Conservation (phyloP, 108 stramenopile species). For the Pseudonitzschia multiseries region DNA sequence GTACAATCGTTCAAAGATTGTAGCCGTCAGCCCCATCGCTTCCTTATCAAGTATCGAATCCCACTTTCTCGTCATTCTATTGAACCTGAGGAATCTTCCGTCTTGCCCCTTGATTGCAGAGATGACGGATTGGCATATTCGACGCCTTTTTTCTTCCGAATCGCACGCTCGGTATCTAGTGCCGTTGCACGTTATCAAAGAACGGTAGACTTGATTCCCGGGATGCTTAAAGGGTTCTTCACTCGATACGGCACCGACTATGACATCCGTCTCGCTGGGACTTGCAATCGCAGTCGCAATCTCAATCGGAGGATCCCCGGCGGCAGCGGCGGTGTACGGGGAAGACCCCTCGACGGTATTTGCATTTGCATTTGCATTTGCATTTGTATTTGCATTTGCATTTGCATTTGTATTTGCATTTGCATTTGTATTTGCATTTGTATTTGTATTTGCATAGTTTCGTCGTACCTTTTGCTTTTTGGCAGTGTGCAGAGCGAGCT, state of each 20-base stretch:
- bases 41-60: neutral
- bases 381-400: too few species aligned
- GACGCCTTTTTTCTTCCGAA: conserved; percentile 1
- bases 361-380: too few species aligned
- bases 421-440: too few species aligned
- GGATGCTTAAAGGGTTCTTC: neutral
- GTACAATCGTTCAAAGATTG: neutral
- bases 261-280: conserved; percentile 1
- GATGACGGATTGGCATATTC: neutral
- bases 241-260: neutral
- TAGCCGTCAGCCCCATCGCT: neutral
- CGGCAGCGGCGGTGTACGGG: too few species aligned
- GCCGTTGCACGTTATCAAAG: neutral
- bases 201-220: conserved; percentile 4
- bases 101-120: conserved; percentile 9
- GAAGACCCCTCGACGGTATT: too few species aligned
- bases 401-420: too few species aligned
- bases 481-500: neutral
- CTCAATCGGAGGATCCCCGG: too few species aligned
- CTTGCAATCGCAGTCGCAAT: too few species aligned
- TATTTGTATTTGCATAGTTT: neutral
- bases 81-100: conserved; percentile 1
- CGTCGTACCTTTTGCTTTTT: neutral
- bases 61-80: neutral
- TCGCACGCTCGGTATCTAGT: neutral